Evolutionary conservation across 176 grass and related monocot species (phyloP), one percentile per base, ranked within the genome.

Genomic region (Poa pratensis): DNA sequence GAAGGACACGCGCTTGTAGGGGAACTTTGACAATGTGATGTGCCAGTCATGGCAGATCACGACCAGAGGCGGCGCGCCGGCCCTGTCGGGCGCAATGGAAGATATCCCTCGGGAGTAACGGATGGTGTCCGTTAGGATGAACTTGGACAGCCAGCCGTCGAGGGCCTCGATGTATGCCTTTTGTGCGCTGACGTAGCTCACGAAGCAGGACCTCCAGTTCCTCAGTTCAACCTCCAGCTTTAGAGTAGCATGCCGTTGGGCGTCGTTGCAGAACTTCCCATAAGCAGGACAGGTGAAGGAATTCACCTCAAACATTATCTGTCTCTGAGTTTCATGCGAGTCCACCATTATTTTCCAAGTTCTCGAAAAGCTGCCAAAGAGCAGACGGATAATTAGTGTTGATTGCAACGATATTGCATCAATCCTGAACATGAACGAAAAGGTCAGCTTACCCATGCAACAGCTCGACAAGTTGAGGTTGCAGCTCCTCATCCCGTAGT

Each of bases 221-320:
- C 91, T 90, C 30, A 98, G 82, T 40, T 98, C 96, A 43, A 87
- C 96, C 83, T 90, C 93, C 49, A 98, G 76, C 79, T 82, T 98
- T 10, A 98, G 86, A 67, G 93, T 99, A 20, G 93, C 96, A 45
- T 96, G 89, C 53, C 90, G 91, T 72, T 98, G 93, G 0, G 91
- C 85, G n/a, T 98, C 88, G 0, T 94, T 95, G 67, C 89, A 94
- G 87, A 95, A 94, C 81, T 98, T 98, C 5, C 96, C 96, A 81
- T 98, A 98, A 17, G 96, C 91, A 28, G 96, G 96, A 9, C 96
- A 98, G 28, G 91, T 94, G 77, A 98, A 98, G 39, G 85, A 90
- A 73, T 92, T 94, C 54, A 98, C 96, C 74, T 94, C 91, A 66
- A 98, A 98, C 89, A 98, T 98, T 77, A 98, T 98, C 75, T 98